These are phyloP conservation scores for Candida insectalens DNA, from an alignment of 805 yeast species.

Conservation along the genomic window DNA sequence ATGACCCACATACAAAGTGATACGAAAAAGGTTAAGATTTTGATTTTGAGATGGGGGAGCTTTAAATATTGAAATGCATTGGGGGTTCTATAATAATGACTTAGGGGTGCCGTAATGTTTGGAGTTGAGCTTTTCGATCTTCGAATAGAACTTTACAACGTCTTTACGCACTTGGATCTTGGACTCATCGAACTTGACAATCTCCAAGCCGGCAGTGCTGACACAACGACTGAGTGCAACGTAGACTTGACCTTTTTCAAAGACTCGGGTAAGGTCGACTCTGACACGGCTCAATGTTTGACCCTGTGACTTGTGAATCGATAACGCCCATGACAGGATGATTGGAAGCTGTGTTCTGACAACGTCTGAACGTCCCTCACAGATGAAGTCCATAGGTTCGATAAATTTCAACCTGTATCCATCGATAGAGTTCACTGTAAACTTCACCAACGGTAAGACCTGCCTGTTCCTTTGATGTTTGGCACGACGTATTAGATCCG, in stretches of 20 bases:
- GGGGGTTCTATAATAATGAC: no score
- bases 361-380: constrained; percentile 19
- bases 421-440: constrained; percentile 27
- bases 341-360: constrained; percentile 57
- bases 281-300: constrained; percentile 66
- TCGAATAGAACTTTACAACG: constrained; percentile 53
- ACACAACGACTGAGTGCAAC: constrained; percentile 78
- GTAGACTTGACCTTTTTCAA: constrained; percentile 78
- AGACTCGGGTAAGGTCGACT: constrained; percentile 56
- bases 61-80: no score
- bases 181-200: constrained; percentile 50
- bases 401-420: constrained; percentile 21
- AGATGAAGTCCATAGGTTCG: constrained; percentile 26
- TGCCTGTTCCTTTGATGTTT: constrained; percentile 11
- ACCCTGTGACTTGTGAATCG: constrained; percentile 81
- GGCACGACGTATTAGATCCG: constrained; percentile 1
- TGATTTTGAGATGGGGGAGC: no score
- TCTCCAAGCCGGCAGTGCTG: constrained; percentile 53
- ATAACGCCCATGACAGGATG: constrained; percentile 71
- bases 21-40: background rate
- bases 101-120: no score
- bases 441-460: constrained; percentile 37
- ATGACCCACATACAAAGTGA: constrained; percentile 4
- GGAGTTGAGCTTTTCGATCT: constrained; percentile 8
- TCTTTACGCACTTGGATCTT: constrained; percentile 50